These are phyloP conservation scores for Ustilago vetiveriae DNA, from an alignment of 1,284 basidiomycete species.

Conservation along the genomic window DNA sequence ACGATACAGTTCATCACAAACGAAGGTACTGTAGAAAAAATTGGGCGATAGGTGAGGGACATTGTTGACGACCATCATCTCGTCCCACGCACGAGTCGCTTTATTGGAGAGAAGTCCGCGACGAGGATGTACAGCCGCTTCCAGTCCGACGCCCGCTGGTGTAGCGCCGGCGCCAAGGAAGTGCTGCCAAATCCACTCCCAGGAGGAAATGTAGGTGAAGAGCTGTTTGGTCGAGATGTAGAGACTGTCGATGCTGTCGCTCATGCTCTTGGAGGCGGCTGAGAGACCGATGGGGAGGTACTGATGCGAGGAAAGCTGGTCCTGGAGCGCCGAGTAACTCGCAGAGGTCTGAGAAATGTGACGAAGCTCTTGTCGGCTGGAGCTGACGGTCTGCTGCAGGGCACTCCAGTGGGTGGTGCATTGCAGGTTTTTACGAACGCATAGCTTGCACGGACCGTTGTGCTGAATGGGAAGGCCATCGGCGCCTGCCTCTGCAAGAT, in stretches of 20 bases:
- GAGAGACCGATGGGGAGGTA: constrained; percentile 30
- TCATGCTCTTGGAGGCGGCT: constrained; percentile 23
- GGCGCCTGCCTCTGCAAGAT: constrained; percentile 36
- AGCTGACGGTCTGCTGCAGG: constrained; percentile 43
- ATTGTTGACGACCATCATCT: constrained; percentile 30
- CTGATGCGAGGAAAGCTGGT: constrained; percentile 35
- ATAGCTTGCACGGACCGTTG: constrained; percentile 39
- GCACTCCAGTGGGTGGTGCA: constrained; percentile 45
- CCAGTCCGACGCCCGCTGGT: constrained; percentile 30
- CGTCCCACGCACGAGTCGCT: constrained; percentile 29
- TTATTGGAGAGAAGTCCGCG: constrained; percentile 21
- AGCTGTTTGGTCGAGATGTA: constrained; percentile 44
- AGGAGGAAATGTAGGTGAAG: constrained; percentile 34
- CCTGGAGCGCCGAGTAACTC: constrained; percentile 38
- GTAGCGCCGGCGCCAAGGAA: constrained; percentile 29
- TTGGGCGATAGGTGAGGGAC: constrained; percentile 37
- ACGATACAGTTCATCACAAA: constrained; percentile 37
- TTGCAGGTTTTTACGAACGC: constrained; percentile 42
- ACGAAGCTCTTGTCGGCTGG: constrained; percentile 40
- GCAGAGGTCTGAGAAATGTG: constrained; percentile 40
- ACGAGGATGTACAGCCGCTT: constrained; percentile 27
- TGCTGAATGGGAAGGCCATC: constrained; percentile 40
- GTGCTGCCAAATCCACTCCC: constrained; percentile 46
- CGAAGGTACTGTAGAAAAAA: constrained; percentile 42
- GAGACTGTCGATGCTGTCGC: constrained; percentile 32